Conservation (phyloP, 75 land plant genomes). For the Pinus albicaulis region DNA sequence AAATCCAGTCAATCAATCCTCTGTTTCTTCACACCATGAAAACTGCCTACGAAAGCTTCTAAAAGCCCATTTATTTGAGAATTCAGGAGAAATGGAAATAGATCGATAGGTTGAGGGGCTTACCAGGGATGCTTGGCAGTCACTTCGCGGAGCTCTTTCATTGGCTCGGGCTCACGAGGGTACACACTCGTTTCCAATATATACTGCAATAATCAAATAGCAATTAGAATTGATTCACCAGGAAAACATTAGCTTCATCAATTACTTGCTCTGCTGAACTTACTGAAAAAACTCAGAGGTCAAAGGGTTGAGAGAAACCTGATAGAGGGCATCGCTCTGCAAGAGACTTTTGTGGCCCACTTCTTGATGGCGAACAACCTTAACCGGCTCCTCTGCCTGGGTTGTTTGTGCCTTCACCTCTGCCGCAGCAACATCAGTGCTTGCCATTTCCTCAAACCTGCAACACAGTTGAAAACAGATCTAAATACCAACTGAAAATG, state of each 20-base stretch:
- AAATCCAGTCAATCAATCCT: not conserved
- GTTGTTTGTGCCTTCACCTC: slow-evolving; percentile 9
- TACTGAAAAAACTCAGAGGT: not conserved
- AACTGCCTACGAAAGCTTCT: not conserved
- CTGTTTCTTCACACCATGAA: not conserved
- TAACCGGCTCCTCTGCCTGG: not conserved
- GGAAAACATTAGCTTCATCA: not conserved
- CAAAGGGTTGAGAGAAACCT: slow-evolving; percentile 29
- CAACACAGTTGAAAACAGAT: not conserved
- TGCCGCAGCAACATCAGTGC: not conserved
- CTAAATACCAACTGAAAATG: too few species aligned
- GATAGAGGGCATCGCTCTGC: slow-evolving; percentile 83
- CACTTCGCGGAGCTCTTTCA: slow-evolving; percentile 69
- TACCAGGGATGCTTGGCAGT: slow-evolving; percentile 60
- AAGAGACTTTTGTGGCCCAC: slow-evolving; percentile 93
- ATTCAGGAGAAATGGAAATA: not conserved
- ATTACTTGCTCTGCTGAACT: not conserved
- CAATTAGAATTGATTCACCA: not conserved
- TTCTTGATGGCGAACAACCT: slow-evolving; percentile 53
- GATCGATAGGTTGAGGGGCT: not conserved
- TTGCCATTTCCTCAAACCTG: not conserved
- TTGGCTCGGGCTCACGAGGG: slow-evolving; percentile 63
- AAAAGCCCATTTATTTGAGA: too few species aligned
- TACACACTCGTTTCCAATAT: slow-evolving; percentile 77
- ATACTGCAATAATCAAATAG: slow-evolving; percentile 37